Conservation (phyloP, 768 basidiomycete genomes). For the Phaffia australis region DNA sequence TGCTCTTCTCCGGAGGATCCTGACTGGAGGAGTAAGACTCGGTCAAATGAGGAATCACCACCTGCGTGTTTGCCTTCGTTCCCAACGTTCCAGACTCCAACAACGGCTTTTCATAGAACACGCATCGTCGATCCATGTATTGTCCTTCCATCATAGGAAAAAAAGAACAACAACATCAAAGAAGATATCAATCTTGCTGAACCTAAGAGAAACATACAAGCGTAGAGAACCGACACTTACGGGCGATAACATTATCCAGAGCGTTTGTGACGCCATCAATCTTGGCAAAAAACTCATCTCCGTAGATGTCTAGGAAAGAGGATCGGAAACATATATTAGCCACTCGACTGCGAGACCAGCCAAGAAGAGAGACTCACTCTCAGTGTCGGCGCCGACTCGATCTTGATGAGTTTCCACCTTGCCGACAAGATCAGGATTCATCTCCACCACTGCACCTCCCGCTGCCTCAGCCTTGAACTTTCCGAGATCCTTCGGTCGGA, state of each 20-base stretch:
- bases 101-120: constrained; percentile 89
- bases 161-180: constrained; percentile 1
- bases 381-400: constrained; percentile 81
- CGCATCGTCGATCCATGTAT: constrained; percentile 97
- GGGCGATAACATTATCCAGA: constrained; percentile 89
- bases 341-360: neutral
- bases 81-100: constrained; percentile 96
- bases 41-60: constrained; percentile 82
- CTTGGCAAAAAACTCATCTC: constrained; percentile 70
- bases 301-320: constrained; percentile 59
- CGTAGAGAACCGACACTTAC: constrained; percentile 44
- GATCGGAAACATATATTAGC: constrained; percentile 24
- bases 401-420: constrained; percentile 85
- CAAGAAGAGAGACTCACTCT: constrained; percentile 51
- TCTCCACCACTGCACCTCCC: constrained; percentile 76
- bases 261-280: constrained; percentile 96
- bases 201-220: neutral
- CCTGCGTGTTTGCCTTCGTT: constrained; percentile 95
- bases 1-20: constrained; percentile 96
- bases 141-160: constrained; percentile 47
- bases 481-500: constrained; percentile 88
- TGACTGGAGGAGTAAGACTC: constrained; percentile 97
- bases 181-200: neutral
- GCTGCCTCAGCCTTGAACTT: constrained; percentile 96
- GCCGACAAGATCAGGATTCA: constrained; percentile 83